These are phyloP conservation scores for Tetrapyrgos nigripes DNA, from an alignment of 1,284 basidiomycete genomes.

Conservation along the genomic window DNA sequence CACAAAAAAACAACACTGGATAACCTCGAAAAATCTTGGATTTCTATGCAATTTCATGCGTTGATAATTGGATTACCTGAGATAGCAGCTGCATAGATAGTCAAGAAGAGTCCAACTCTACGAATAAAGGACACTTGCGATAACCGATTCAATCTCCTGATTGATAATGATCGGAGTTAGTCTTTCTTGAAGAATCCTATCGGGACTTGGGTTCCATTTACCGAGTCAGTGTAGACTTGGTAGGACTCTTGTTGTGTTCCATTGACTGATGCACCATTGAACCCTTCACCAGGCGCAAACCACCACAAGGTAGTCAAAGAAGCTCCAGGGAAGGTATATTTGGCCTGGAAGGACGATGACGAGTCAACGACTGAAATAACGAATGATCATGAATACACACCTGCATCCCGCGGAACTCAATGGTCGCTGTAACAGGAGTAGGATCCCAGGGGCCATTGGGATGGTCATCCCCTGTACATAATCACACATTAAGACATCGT, in stretches of 20 bases:
- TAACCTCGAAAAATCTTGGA: no score
- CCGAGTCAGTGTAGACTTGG: background rate
- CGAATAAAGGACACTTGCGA: no score
- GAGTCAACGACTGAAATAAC: slow-evolving; percentile 1
- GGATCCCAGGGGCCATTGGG: slow-evolving; percentile 63
- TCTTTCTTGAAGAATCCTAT: background rate
- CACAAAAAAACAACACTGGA: no score
- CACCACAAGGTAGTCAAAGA: slow-evolving; percentile 61
- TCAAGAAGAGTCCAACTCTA: no score
- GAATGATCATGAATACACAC: slow-evolving; percentile 35
- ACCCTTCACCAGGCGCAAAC: slow-evolving; percentile 13
- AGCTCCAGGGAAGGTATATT: slow-evolving; percentile 72
- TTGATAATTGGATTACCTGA: no score
- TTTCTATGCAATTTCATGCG: no score
- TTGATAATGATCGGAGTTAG: no score
- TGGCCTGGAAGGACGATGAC: slow-evolving; percentile 47
- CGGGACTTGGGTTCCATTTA: background rate
- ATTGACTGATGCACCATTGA: background rate
- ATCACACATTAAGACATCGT: slow-evolving; percentile 12
- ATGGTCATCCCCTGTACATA: slow-evolving; percentile 55
- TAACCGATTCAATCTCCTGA: no score
- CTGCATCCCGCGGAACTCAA: slow-evolving; percentile 74
- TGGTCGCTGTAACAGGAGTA: slow-evolving; percentile 64
- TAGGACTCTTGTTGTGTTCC: background rate
- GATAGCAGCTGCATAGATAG: no score